Evolutionary conservation across 805 yeast genomes (phyloP), one percentile per base, ranked within the genome.

Genomic region (Pichia exigua): DNA sequence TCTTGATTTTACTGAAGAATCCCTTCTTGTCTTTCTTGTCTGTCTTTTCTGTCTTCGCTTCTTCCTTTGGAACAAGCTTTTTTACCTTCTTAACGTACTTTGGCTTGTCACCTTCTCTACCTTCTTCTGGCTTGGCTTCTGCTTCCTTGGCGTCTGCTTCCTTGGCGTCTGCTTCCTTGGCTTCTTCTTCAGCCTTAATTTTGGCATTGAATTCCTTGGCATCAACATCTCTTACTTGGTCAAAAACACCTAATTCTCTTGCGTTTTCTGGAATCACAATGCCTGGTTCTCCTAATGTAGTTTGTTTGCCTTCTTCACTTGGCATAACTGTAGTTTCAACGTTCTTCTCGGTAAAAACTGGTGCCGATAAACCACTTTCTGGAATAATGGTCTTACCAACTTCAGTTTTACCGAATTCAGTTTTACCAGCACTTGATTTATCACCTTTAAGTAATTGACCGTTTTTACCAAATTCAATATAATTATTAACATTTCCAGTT

Each of bases 241-340:
- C 67, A 62, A 89, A 85, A 46, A 82, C 96, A 53, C 77, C 72
- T 60, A 87, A 78, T n/a, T 79, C 75, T 44, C 75, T 76, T 20
- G 87, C 76, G 62, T 85, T 77, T 42, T 70, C 61, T 46, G 92
- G 92, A 58, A 85, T 65, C 40, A 72, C 77, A 54, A 86, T 75
- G 45, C 96, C 96, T 28, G 94, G 89, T 61, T 85, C 91, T 47
- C 88, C 86, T 39, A 73, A 57, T 50, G 76, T 59, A 10, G 75
- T 65, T 53, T 70, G 69, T 47, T 74, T 74, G 26, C 72, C 74
- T 56, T 75, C 79, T 18, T 59, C 38, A 4, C 74, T 63, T 44
- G 82, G 81, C 66, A 76, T 51, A 22, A 77, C 81, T 13, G 79
- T 73, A 8, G 56, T 46, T n/a, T 7, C 24, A 30, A 27, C 40